phyloP scores from a whole-genome alignment of 1,284 basidiomycete genomes.

The Cerrena zonata region DNA sequence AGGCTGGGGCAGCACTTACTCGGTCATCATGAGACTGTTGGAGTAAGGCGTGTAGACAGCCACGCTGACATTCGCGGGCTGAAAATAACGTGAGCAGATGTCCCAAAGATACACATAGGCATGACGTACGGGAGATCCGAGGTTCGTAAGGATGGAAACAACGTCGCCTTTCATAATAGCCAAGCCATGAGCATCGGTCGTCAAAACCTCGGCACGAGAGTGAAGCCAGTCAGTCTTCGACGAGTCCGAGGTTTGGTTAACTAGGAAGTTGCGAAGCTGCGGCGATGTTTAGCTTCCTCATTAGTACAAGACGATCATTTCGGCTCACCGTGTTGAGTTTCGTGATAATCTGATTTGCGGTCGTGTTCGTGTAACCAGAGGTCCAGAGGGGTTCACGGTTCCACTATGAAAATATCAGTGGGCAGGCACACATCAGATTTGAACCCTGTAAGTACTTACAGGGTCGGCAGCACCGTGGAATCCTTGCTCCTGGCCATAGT shows the following conservation, averaged over 20 bases:
- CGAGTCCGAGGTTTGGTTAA: slow-evolving; percentile 32
- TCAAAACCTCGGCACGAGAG: slow-evolving; percentile 52
- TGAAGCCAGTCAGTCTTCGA: slow-evolving; percentile 50
- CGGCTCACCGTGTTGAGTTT: slow-evolving; percentile 55
- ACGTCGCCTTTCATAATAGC: slow-evolving; percentile 70
- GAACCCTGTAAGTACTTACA: slow-evolving; percentile 6
- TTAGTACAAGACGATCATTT: background rate
- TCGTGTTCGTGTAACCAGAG: slow-evolving; percentile 58
- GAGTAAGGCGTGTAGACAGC: slow-evolving; percentile 50
- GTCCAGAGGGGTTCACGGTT: slow-evolving; percentile 79
- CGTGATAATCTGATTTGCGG: slow-evolving; percentile 54
- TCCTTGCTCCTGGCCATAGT: slow-evolving; percentile 52
- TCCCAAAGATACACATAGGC: background rate
- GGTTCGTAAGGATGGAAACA: slow-evolving; percentile 69
- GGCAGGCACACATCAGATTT: background rate
- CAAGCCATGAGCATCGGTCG: slow-evolving; percentile 52
- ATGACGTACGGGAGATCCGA: slow-evolving; percentile 57
- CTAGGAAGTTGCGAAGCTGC: slow-evolving; percentile 64
- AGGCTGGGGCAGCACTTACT: slow-evolving; percentile 37
- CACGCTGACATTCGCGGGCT: slow-evolving; percentile 54
- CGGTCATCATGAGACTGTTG: slow-evolving; percentile 40
- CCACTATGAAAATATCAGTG: slow-evolving; percentile 31
- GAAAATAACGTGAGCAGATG: slow-evolving; percentile 3
- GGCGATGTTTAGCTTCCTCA: slow-evolving; percentile 1
- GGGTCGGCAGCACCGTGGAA: slow-evolving; percentile 36